These are phyloP conservation scores for Sclerotiophoma versabilis DNA, from an alignment of 2,329 filamentous ascomycete genomes.

Conservation along the genomic window DNA sequence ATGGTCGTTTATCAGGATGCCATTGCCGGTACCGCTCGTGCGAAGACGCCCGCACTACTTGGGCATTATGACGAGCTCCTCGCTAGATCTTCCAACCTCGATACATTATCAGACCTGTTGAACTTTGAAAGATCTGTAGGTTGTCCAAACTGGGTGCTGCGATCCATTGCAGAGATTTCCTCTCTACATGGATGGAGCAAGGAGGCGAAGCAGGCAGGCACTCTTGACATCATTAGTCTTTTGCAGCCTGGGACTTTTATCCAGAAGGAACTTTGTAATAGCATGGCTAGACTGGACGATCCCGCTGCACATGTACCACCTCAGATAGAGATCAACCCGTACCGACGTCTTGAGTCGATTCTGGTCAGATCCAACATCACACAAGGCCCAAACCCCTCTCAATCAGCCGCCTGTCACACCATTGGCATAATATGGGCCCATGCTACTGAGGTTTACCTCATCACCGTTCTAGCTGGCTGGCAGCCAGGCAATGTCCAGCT, in stretches of 20 bases:
- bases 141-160: conserved; percentile 64
- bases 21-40: conserved; percentile 44
- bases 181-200: conserved; percentile 65
- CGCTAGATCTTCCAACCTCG: conserved; percentile 28
- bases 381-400: background rate
- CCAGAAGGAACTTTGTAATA: background rate
- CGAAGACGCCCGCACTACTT: conserved; percentile 39
- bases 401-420: background rate
- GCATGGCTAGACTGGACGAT: background rate
- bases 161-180: conserved; percentile 63
- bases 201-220: conserved; percentile 52
- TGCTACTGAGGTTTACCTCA: conserved; percentile 30
- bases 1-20: conserved; percentile 48
- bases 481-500: conserved; percentile 26
- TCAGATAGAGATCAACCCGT: background rate
- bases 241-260: conserved; percentile 48
- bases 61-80: conserved; percentile 30
- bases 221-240: conserved; percentile 56
- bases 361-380: background rate
- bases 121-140: conserved; percentile 62
- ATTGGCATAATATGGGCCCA: conserved; percentile 30
- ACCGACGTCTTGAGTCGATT: background rate
- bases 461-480: conserved; percentile 32
- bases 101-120: conserved; percentile 28
- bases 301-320: background rate